Percentiles rank a stretch among this genome's conserved stretches.
These are phyloP conservation scores for Capronia coronata DNA, from an alignment of 2,329 filamentous ascomycete genomes.

Conservation along the genomic window DNA sequence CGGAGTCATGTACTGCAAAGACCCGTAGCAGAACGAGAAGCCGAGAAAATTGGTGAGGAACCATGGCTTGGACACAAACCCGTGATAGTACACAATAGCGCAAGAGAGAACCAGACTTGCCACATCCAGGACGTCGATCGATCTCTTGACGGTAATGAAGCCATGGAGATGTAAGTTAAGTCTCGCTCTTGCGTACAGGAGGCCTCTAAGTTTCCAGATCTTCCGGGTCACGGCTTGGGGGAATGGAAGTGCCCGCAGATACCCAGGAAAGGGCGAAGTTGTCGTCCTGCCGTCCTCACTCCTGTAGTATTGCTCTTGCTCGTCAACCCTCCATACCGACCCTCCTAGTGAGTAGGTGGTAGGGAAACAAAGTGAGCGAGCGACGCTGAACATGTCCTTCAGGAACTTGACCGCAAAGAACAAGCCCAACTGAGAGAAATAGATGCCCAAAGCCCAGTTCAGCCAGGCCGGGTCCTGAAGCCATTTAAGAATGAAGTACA, in stretches of 20 bases:
- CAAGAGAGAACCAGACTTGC: constrained; percentile 53
- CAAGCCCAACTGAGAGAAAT: constrained; percentile 75
- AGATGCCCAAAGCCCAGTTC: constrained; percentile 74
- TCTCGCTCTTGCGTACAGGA: constrained; percentile 46
- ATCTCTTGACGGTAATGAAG: constrained; percentile 38
- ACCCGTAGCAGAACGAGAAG: constrained; percentile 77
- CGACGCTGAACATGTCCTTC: constrained; percentile 62
- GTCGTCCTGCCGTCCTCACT: constrained; percentile 17
- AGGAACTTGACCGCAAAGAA: constrained; percentile 67
- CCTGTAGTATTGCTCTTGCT: constrained; percentile 32
- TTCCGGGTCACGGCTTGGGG: constrained; percentile 32
- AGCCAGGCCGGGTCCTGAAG: constrained; percentile 72
- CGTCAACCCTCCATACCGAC: constrained; percentile 43
- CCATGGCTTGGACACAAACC: constrained; percentile 55
- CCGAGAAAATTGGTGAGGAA: constrained; percentile 81
- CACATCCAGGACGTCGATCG: constrained; percentile 41
- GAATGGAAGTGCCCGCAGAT: constrained; percentile 44
- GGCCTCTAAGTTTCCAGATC: constrained; percentile 47
- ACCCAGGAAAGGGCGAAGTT: constrained; percentile 48
- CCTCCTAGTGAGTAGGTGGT: constrained; percentile 54
- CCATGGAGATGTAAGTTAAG: constrained; percentile 52
- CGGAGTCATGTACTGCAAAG: constrained; percentile 76
- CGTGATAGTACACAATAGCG: constrained; percentile 58
- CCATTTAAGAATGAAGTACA: constrained; percentile 88
- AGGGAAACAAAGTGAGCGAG: constrained; percentile 66